Base-by-base conservation (phyloP, 1,284 basidiomycete species). In the Farysia itapuensis region DNA sequence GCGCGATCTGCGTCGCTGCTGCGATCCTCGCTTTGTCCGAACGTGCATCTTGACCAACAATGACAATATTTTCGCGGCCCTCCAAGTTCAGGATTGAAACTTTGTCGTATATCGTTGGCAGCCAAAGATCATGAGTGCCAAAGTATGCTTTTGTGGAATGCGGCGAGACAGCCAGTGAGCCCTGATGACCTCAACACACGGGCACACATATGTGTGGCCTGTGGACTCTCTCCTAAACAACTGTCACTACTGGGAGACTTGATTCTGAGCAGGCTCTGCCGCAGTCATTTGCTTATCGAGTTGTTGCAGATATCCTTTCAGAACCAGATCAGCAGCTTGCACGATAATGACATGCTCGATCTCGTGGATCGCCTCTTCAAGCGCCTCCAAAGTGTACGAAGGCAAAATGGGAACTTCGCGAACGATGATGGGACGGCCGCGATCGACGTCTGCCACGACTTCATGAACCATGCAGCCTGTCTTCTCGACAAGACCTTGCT, bases 381-480 rank as follows among this genome's bases (percentile, higher is more conserved):
- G 86, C 32, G 80, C 81, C 54, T 87, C 87, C 46, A 88, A 77
- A 5, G 83, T 78, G 64, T 97, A 92, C 11, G 83, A 71, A 39
- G 85, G 79, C 58, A 79, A 78, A 46, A 95, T 86, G 56, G 84
- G 82, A 11, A 98, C 84, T 70, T 90, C 84, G 47, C 84, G 80
- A 34, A 93, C 86, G 21, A 97, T 77, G 28, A 98, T 74, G 0
- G 94, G 92, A 70, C 88, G 85, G 1, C 94, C 95, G 5, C 86
- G 83, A 78, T 98, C 95, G 11, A 98, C 92, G 73, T 94, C 90
- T 52, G 86, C 86, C 23, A 97, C 86, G 13, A 97, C 94, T 25
- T 86, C 83, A 79, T 98, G 94, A 0, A 97, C 86, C 94, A 98
- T 98, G 4, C 85, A 86, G 0, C 94, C 94, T 0, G 89, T 87